Base-by-base conservation (phyloP, 148 eudicot genomes). In the Rhododendron griersonianum region DNA sequence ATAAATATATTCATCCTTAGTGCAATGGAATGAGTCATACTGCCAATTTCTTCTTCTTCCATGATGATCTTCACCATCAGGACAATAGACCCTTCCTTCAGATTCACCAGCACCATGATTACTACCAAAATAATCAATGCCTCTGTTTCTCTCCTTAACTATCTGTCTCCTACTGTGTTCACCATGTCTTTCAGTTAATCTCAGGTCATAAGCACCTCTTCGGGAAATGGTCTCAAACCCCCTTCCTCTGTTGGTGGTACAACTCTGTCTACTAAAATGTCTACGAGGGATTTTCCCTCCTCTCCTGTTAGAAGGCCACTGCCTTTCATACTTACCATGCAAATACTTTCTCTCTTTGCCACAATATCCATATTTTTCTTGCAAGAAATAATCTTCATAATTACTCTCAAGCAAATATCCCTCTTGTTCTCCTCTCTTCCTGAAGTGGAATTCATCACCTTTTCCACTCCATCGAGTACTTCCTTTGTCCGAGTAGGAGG, bases 231-330 rank as follows among this genome's bases (percentile, higher is more conserved):
- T 35, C 83, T 23, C 85, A 53, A 18, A 75, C 87, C 86, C 25
- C 25, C 76, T 71, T 33, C 45, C 87, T n/a, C 81, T 85, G 51
- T 48, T 30, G 33, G 81, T 30, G 41, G 85, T 21, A 79, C 10
- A 75, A 57, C 78, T 59, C 75, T 61, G 86, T 59, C 48, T 45
- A 25, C 15, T 84, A 63, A 85, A 84, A 78, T 21, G 55, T 65
- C 87, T 81, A 57, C 35, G 39, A 86, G 86, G 78, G 44, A 69
- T 82, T 85, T 73, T 71, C 55, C 50, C 19, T 81, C 84, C 85
- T 84, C 91, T 84, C 86, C 85, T 84, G 78, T 77, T 76, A 86
- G 48, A 82, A 10, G 82, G 76, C 59, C 86, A 63, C 80, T 61
- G 53, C n/a, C 53, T 78, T 55, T 87, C 81, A 84, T 81, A 76